Percentiles rank a stretch among this genome's conserved stretches.
phyloP scores from a whole-genome alignment of 345 rosid genomes.

The Arabidopsis thaliana region DNA sequence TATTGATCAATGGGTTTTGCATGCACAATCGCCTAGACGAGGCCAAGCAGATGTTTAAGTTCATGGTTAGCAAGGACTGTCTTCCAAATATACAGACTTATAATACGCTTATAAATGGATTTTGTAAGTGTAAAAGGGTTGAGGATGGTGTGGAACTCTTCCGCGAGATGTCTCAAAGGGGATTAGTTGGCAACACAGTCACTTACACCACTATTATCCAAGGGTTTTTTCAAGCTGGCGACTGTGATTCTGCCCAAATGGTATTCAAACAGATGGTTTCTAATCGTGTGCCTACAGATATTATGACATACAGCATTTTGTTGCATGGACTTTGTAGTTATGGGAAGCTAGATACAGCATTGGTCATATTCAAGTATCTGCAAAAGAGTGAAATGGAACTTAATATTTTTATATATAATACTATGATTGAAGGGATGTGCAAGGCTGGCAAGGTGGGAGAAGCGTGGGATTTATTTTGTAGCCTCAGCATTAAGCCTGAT shows the following conservation, averaged over 20 bases:
- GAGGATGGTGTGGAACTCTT: slow-evolving; percentile 36
- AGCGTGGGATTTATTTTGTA: too few relatives aligned
- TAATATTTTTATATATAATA: too few relatives aligned
- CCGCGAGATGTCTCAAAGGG: slow-evolving; percentile 29
- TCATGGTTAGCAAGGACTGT: slow-evolving; percentile 19
- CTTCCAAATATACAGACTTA: slow-evolving; percentile 36
- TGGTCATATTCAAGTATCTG: too few relatives aligned
- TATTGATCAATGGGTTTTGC: background rate
- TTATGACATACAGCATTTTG: slow-evolving; percentile 34
- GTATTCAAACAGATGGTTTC: slow-evolving; percentile 35
- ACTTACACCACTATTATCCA: slow-evolving; percentile 11
- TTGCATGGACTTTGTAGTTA: slow-evolving; percentile 35
- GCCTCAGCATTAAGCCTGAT: too few relatives aligned
- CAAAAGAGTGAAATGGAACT: too few relatives aligned
- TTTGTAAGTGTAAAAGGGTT: slow-evolving; percentile 31
- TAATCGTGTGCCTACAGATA: slow-evolving; percentile 16
- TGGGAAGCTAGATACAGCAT: slow-evolving; percentile 11
- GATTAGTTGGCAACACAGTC: slow-evolving; percentile 11
- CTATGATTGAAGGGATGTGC: too few relatives aligned
- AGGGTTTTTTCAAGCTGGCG: slow-evolving; percentile 29
- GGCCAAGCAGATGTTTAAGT: background rate
- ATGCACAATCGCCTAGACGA: slow-evolving; percentile 14
- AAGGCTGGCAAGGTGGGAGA: too few relatives aligned
- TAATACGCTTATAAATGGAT: slow-evolving; percentile 38
- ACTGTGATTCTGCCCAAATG: slow-evolving; percentile 20